These are phyloP conservation scores for Blastomyces gilchristii DNA, from an alignment of 2,329 filamentous ascomycete species.

Conservation along the genomic window DNA sequence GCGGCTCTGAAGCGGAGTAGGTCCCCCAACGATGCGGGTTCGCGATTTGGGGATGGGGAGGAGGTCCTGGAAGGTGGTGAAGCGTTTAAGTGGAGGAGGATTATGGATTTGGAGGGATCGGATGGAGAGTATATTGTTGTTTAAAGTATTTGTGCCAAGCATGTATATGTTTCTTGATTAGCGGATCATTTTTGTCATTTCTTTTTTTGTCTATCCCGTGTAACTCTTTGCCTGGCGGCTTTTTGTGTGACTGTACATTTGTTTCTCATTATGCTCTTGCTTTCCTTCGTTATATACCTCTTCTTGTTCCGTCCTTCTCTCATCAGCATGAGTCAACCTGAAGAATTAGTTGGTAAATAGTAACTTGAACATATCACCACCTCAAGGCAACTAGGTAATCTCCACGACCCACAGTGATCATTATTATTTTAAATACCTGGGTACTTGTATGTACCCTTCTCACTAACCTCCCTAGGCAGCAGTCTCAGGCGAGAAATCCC, in stretches of 20 bases:
- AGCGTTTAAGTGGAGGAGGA: conserved; percentile 24
- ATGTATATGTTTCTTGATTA: neutral
- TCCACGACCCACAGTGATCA: too few relatives aligned
- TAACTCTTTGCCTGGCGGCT: neutral
- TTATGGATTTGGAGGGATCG: conserved; percentile 22
- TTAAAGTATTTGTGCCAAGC: conserved; percentile 16
- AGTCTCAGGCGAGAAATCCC: too few relatives aligned
- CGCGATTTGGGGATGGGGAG: neutral
- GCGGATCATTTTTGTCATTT: neutral
- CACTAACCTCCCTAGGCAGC: too few relatives aligned
- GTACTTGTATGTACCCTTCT: too few relatives aligned
- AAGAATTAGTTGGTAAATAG: too few relatives aligned
- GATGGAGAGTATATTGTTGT: conserved; percentile 28
- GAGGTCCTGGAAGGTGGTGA: conserved; percentile 6
- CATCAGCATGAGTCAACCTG: neutral
- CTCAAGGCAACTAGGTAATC: too few relatives aligned
- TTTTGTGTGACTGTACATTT: neutral
- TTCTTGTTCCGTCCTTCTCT: neutral
- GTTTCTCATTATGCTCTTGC: neutral
- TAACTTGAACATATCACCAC: too few relatives aligned
- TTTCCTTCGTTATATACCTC: neutral
- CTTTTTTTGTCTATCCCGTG: neutral
- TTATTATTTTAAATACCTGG: too few relatives aligned
- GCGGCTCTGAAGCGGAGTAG: neutral
- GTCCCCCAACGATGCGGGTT: neutral